A percentile compares a stretch with the other conserved stretches of the same genome.
Conservation (phyloP, 345 rosid genomes). For the Moricandia moricandioides region DNA sequence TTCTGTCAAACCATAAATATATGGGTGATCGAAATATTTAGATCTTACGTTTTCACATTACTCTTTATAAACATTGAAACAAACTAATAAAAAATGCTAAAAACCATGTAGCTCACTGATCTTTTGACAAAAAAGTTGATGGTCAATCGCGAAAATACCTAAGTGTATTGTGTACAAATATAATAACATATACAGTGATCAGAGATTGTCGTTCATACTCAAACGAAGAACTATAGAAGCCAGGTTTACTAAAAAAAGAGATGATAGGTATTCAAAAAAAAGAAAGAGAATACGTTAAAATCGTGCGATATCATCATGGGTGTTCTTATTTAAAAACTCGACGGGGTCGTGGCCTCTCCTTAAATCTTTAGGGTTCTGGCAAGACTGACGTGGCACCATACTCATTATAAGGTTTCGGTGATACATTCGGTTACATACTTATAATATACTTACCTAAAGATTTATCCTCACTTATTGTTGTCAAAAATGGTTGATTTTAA, state of each 20-base stretch:
- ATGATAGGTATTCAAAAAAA: too few relatives aligned
- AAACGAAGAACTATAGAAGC: conserved; percentile 4
- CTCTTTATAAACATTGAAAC: neutral
- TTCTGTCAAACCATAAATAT: neutral
- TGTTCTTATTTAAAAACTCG: neutral
- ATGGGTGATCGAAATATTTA: neutral
- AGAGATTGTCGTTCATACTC: conserved; percentile 36
- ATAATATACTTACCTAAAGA: conserved; percentile 5
- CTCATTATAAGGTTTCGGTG: conserved; percentile 8
- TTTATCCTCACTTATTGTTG: conserved; percentile 20
- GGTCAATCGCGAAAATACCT: conserved; percentile 4
- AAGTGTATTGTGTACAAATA: neutral
- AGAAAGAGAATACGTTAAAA: conserved; percentile 3
- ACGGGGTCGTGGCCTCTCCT: conserved; percentile 26
- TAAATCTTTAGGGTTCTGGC: neutral
- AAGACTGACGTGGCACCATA: conserved; percentile 19
- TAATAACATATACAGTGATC: conserved; percentile 31
- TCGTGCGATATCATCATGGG: conserved; percentile 13
- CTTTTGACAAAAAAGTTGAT: conserved; percentile 16
- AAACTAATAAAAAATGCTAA: neutral
- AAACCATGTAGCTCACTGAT: neutral
- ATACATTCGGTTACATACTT: conserved; percentile 22
- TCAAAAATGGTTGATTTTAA: neutral
- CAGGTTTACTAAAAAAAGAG: conserved; percentile 8
- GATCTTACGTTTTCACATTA: neutral